Evolutionary conservation across 495 filamentous ascomycete species (phyloP), one percentile per base, ranked within the genome.

Genomic region (Hypomontagnella monticulosa): DNA sequence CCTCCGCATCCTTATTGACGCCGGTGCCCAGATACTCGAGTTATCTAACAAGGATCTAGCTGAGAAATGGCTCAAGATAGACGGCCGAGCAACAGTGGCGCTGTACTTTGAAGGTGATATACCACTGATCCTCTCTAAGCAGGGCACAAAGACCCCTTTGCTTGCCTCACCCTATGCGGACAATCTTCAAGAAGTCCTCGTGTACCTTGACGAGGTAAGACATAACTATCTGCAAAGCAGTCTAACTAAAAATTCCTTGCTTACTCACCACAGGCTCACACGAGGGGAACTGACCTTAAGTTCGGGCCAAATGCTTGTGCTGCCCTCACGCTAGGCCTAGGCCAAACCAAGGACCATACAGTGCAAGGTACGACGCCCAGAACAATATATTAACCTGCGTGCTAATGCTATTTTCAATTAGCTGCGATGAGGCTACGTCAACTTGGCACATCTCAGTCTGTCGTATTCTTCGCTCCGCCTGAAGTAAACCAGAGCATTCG

Each of bases 1-100:
- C 2, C 81, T 85, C 27, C 63, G 75, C 6, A 71, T 85, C 6
- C 63, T 85, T 0, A 84, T 83, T 23, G 83, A 85, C 60, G 76
- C 81, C 2, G 83, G 83, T 0, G 82, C 83, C 0, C 73, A 78
- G 4, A 81, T 82, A 32, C 70, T 86, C 0, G 78, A 83, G 41
- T 77, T 75, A 60, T 66, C 73, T 30, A 81, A 81, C 46, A 53
- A 57, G 4, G 68, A 57, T 1, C 63, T 88, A 0, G 83, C 71
- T 0, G 71, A 69, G 41, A 70, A 58, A 0, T 88, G 86, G 86
- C 72, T 88, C 0, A 41, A 69, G 5, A 58, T 78, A 4, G 75
- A 78, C 61, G 19, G 49, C 33, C 16, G 59, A 73, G 47, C 75
- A 66, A 56, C 74, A 66, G 68, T 58, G 1, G 74, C 69, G 3